Percentiles rank a stretch among this genome's conserved stretches.
Evolutionary conservation across 345 rosid species (phyloP).

Genomic region (Citrus maxima): DNA sequence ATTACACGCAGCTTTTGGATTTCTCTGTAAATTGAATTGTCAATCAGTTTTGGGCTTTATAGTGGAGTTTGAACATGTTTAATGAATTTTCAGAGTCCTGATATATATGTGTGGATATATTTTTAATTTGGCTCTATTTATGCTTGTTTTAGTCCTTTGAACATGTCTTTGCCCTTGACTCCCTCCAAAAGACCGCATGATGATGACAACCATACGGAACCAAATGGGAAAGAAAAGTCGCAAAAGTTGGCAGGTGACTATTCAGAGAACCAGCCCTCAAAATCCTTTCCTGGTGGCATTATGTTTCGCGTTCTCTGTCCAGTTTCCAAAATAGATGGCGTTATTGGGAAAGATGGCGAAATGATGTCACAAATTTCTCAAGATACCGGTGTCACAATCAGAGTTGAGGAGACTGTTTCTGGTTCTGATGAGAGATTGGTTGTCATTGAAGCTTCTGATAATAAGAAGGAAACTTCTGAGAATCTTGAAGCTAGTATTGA

Average conservation of each 20-base stretch:
- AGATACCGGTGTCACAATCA: conserved; percentile 50
- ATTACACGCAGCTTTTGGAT: neutral
- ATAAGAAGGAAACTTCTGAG: conserved; percentile 19
- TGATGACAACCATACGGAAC: conserved; percentile 23
- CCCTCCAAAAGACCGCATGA: conserved; percentile 60
- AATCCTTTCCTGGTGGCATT: conserved; percentile 17
- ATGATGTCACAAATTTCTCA: conserved; percentile 40
- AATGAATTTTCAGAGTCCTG: neutral
- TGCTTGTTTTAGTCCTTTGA: neutral
- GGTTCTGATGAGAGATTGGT: conserved; percentile 65
- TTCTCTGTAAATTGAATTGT: neutral
- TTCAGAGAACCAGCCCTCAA: conserved; percentile 24
- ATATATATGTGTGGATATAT: neutral
- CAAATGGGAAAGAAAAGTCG: conserved; percentile 46
- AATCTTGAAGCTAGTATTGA: conserved; percentile 22
- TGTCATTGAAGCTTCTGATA: conserved; percentile 29
- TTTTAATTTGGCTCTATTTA: neutral
- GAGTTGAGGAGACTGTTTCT: conserved; percentile 46
- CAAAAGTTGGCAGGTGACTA: conserved; percentile 35
- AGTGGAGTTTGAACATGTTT: neutral
- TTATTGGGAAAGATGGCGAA: conserved; percentile 41
- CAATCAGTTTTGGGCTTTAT: neutral
- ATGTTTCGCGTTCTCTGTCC: conserved; percentile 51
- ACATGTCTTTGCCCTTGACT: conserved; percentile 46
- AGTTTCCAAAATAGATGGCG: conserved; percentile 28